phyloP scores from a whole-genome alignment of 495 filamentous ascomycete species.

The Trichodelitschia bisporula region DNA sequence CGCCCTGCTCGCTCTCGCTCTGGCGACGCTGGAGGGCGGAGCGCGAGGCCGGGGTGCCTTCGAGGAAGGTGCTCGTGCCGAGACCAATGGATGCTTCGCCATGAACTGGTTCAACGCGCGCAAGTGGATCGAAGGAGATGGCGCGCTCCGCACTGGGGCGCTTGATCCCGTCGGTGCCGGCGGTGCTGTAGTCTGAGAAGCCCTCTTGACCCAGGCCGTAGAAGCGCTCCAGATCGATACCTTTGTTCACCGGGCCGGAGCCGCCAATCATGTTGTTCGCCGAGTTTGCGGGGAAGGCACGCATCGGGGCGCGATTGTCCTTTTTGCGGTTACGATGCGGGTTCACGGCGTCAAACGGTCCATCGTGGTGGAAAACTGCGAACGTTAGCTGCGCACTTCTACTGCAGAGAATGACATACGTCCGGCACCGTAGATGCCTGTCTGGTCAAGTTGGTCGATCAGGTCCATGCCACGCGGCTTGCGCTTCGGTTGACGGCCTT shows the following conservation, averaged over 20 bases:
- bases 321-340: constrained; percentile 81
- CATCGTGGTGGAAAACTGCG: constrained; percentile 92
- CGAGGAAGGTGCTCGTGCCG: constrained; percentile 86
- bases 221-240: constrained; percentile 61
- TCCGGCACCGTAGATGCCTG: constrained; percentile 86
- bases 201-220: constrained; percentile 66
- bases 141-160: constrained; percentile 8
- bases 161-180: constrained; percentile 18
- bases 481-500: constrained; percentile 23
- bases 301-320: constrained; percentile 69
- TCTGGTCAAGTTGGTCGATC: constrained; percentile 94
- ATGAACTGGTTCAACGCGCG: constrained; percentile 43
- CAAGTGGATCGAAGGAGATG: constrained; percentile 15
- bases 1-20: constrained; percentile 22
- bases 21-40: constrained; percentile 59
- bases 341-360: constrained; percentile 94
- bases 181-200: constrained; percentile 34
- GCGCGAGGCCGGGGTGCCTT: constrained; percentile 74
- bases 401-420: constrained; percentile 29
- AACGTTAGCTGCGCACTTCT: background rate
- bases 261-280: constrained; percentile 83
- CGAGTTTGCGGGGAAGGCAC: constrained; percentile 81
- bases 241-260: constrained; percentile 56
- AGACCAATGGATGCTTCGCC: constrained; percentile 66
- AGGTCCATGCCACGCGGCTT: constrained; percentile 51